phyloP scores from a whole-genome alignment of 2,329 filamentous ascomycete genomes.

The Trichoderma sp. region DNA sequence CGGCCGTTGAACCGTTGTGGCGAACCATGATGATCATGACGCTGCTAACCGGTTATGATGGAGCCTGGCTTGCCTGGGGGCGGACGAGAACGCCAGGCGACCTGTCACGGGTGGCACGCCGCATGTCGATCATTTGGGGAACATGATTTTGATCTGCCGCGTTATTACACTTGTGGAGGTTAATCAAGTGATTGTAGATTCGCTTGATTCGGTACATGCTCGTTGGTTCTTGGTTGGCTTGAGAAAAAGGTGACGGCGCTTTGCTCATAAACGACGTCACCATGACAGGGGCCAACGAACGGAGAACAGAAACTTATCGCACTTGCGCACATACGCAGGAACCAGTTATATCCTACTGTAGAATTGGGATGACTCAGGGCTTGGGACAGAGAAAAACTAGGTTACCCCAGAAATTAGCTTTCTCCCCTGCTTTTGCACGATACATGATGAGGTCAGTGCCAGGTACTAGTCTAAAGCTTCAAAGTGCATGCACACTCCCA shows the following conservation, averaged over 20 bases:
- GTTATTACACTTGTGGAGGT: neutral
- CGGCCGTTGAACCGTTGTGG: neutral
- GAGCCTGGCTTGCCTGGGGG: neutral
- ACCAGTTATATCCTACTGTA: neutral
- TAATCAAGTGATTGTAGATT: neutral
- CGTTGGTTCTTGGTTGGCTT: neutral
- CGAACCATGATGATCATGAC: conserved; percentile 1
- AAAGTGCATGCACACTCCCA: neutral
- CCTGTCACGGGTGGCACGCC: neutral
- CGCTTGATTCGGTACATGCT: neutral
- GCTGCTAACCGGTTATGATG: neutral
- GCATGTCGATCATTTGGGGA: neutral
- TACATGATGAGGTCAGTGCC: neutral
- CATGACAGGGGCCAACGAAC: neutral
- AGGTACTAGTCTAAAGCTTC: neutral
- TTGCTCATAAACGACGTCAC: conserved; percentile 6
- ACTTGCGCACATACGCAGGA: neutral
- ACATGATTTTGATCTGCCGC: neutral
- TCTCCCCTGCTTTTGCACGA: neutral
- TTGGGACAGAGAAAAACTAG: neutral
- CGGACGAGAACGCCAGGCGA: too few species aligned
- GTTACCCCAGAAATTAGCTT: neutral
- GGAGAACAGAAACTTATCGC: too few species aligned
- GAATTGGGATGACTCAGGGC: neutral
- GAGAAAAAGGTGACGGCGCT: neutral